A percentile compares a stretch with the other conserved stretches of the same genome.
phyloP scores from a whole-genome alignment of 2,329 filamentous ascomycete species.

The Botrytis deweyae region DNA sequence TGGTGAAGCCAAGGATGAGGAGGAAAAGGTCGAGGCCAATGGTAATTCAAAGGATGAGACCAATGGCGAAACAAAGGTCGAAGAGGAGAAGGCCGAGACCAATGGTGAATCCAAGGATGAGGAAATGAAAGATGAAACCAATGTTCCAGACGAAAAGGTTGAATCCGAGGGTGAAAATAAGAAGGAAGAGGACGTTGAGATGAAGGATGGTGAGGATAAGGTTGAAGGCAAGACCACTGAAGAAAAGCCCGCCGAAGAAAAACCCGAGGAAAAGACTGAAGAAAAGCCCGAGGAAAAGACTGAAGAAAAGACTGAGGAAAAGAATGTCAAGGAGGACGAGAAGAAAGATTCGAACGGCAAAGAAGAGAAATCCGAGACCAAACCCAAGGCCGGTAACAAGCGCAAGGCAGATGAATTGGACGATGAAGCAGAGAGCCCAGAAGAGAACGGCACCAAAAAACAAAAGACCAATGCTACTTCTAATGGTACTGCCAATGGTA shows the following conservation, averaged over 20 bases:
- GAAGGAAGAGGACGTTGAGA: constrained; percentile 24
- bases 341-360: constrained; percentile 24
- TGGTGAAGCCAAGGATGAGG: constrained; percentile 29
- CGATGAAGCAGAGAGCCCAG: constrained; percentile 26
- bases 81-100: constrained; percentile 25
- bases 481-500: constrained; percentile 20
- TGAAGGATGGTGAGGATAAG: constrained; percentile 18
- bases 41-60: constrained; percentile 12
- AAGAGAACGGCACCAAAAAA: constrained; percentile 27
- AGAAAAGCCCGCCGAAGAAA: not conserved
- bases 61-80: constrained; percentile 27
- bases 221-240: constrained; percentile 29
- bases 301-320: not conserved
- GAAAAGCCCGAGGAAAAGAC: not conserved
- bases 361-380: constrained; percentile 13
- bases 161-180: constrained; percentile 26
- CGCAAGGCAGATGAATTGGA: constrained; percentile 32
- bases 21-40: constrained; percentile 28
- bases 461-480: constrained; percentile 26
- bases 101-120: constrained; percentile 28
- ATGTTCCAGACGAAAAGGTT: constrained; percentile 25
- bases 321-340: constrained; percentile 37
- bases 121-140: constrained; percentile 26
- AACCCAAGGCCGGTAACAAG: constrained; percentile 32
- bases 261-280: not conserved